Percentiles rank a stretch among this genome's conserved stretches.
phyloP scores from a whole-genome alignment of 2,329 filamentous ascomycete species.

The Penicillium sclerotiorum region DNA sequence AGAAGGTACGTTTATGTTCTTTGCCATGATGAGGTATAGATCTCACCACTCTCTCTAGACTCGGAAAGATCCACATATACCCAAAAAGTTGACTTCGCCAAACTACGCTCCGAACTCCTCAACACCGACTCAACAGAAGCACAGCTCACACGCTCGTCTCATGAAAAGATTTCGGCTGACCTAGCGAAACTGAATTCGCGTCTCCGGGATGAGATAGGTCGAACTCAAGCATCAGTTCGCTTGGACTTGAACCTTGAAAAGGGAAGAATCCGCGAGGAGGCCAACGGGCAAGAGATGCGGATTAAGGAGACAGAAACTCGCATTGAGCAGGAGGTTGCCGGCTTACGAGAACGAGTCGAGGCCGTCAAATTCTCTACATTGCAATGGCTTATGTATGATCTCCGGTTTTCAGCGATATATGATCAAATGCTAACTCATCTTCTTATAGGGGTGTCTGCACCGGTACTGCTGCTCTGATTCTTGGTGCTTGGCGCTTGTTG shows the following conservation, averaged over 20 bases:
- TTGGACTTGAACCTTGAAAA: conserved; percentile 96
- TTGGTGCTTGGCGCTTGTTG: conserved; percentile 68
- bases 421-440: conserved; percentile 30
- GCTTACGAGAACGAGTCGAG: conserved; percentile 86
- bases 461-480: conserved; percentile 66
- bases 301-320: conserved; percentile 98
- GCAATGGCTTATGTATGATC: conserved; percentile 93
- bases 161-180: conserved; percentile 92
- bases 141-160: conserved; percentile 81
- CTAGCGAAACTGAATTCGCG: conserved; percentile 89
- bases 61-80: conserved; percentile 62
- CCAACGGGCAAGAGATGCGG: conserved; percentile 93
- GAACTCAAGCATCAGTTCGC: conserved; percentile 89
- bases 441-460: conserved; percentile 62
- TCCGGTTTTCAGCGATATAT: neutral
- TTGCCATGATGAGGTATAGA: neutral
- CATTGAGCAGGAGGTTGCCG: conserved; percentile 96
- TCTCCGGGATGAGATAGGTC: conserved; percentile 87
- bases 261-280: conserved; percentile 92
- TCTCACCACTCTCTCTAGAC: conserved; percentile 35
- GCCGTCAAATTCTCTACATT: conserved; percentile 97
- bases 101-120: conserved; percentile 90
- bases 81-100: conserved; percentile 96
- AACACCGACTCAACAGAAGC: conserved; percentile 90
- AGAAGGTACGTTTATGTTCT: conserved; percentile 61